Conservation (phyloP, 441 rosid species). For the Breynia disticha region DNA sequence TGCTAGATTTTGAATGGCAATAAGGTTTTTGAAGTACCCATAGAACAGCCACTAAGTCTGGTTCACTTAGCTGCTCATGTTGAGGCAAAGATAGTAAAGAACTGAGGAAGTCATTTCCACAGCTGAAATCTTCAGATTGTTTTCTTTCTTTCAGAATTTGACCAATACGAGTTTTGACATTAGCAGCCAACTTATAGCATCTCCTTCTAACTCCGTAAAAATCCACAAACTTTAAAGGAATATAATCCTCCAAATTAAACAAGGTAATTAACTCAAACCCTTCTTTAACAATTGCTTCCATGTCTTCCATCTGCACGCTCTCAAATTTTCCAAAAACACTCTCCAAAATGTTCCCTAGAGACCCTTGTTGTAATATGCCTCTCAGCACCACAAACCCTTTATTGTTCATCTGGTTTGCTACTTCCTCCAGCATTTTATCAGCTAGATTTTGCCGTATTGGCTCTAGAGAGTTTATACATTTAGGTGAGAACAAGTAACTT, state of each 20-base stretch:
- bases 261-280: conserved; percentile 40
- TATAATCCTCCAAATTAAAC: conserved; percentile 51
- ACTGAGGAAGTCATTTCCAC: conserved; percentile 38
- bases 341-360: conserved; percentile 37
- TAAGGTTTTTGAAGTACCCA: conserved; percentile 35
- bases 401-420: conserved; percentile 20
- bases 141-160: conserved; percentile 33
- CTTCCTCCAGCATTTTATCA: conserved; percentile 24
- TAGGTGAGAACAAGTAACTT: conserved; percentile 48
- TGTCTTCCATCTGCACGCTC: conserved; percentile 14
- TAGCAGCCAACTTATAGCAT: conserved; percentile 32
- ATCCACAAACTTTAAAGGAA: conserved; percentile 41
- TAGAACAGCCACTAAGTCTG: conserved; percentile 44
- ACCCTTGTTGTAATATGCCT: conserved; percentile 32
- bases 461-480: conserved; percentile 32
- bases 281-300: conserved; percentile 40
- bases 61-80: conserved; percentile 38
- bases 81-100: conserved; percentile 46
- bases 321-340: conserved; percentile 38
- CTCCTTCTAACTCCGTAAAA: conserved; percentile 49
- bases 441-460: conserved; percentile 28
- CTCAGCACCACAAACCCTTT: conserved; percentile 31
- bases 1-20: too few species aligned
- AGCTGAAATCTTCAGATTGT: conserved; percentile 2
- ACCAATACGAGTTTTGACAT: conserved; percentile 35